Base-by-base conservation (phyloP, 2,329 filamentous ascomycete genomes). In the Sporothrix dimorphospora region DNA sequence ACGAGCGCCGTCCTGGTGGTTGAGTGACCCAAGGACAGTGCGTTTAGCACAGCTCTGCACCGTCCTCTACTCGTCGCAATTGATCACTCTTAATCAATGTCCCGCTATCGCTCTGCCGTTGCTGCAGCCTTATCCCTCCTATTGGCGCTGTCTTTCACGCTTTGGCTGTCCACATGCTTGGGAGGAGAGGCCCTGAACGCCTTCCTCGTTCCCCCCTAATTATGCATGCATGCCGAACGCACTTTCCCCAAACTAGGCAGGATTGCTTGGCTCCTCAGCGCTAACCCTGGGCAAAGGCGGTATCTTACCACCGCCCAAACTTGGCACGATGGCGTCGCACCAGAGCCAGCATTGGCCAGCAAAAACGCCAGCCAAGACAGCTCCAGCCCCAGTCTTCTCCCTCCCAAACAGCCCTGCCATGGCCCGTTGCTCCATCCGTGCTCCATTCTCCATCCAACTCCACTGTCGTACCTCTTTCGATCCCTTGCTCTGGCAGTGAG, bases 311-410 rank as follows among this genome's bases (percentile, higher is more conserved):
- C 34, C 21, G 7, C 34, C 14, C 19, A 11, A 63, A 63, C 21
- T 3, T 5, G 30, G 30, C n/a, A 34, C 19, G n/a, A 42, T 63
- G 57, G 57, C n/a, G 57, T 63, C n/a, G 57, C 57, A 63, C 57
- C 57, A 42, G 30, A 38, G 57, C 45, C 16, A n/a, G 45, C 19
- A 49, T 49, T 49, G 34, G 3, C 55, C 19, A 61, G 24, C 14
- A 40, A 65, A 65, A 45, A 45, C 59, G 21, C 59, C 59, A 65
- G 59, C 59, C 59, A 65, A 65, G 59, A 65, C 59, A 27, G 11
- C 21, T 24, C 34, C 34, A 45, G 38, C 38, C n/a, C 14, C 14
- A 27, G 38, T n/a, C 16, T 30, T 47, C 14, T 14, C 42, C 42
- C 47, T 49, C n/a, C 47, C 47, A 49, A n/a, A 49, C 38, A 63